phyloP scores from a whole-genome alignment of 768 basidiomycete species.

The Tylopilus balloui region DNA sequence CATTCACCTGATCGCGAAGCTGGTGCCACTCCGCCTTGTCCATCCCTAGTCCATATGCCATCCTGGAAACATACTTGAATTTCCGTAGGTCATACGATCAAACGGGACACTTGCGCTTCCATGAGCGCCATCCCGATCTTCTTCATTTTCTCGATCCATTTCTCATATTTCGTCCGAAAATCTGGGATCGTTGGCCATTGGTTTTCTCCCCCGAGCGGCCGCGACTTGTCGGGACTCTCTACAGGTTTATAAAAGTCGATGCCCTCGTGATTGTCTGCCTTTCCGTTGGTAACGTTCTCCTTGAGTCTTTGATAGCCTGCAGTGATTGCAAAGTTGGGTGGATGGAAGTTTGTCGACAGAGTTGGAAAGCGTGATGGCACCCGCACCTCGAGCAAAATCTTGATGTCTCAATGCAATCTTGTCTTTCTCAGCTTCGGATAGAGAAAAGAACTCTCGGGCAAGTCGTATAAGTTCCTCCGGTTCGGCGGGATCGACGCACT shows the following conservation, averaged over 20 bases:
- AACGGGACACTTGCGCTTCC: constrained; percentile 62
- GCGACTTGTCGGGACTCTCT: constrained; percentile 61
- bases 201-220: constrained; percentile 78
- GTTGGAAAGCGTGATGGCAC: background rate
- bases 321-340: background rate
- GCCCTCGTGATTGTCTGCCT: constrained; percentile 81
- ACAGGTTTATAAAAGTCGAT: constrained; percentile 80
- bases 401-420: constrained; percentile 59
- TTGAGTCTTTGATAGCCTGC: constrained; percentile 78
- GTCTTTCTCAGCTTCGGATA: constrained; percentile 77
- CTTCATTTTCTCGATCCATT: constrained; percentile 87
- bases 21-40: constrained; percentile 62
- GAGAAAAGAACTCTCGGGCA: constrained; percentile 67
- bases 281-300: constrained; percentile 84
- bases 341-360: background rate
- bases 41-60: constrained; percentile 80
- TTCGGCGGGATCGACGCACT: constrained; percentile 52
- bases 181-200: constrained; percentile 67
- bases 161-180: constrained; percentile 62
- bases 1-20: constrained; percentile 65
- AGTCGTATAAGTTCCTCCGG: constrained; percentile 61
- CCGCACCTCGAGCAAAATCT: constrained; percentile 72
- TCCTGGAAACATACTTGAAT: constrained; percentile 40
- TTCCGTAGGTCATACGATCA: background rate
- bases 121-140: constrained; percentile 73